These are phyloP conservation scores for Barbarea vulgaris DNA, from an alignment of 345 rosid species.

Conservation along the genomic window DNA sequence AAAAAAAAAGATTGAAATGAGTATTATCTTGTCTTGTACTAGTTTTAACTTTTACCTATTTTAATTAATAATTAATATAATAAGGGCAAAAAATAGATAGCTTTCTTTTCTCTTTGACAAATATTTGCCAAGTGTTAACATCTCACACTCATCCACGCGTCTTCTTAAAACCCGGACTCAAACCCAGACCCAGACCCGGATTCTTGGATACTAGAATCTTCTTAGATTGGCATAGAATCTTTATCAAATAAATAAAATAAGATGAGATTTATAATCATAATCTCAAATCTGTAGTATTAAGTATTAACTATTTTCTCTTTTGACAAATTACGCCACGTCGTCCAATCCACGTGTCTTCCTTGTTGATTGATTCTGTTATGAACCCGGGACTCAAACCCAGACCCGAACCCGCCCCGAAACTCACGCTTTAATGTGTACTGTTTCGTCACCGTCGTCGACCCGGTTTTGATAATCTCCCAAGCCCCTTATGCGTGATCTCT, in stretches of 20 bases:
- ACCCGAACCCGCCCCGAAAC: background rate
- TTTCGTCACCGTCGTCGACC: constrained; percentile 17
- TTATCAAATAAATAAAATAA: too few species aligned
- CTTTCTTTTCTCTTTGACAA: background rate
- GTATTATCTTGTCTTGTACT: background rate
- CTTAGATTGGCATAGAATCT: too few species aligned
- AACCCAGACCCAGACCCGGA: background rate
- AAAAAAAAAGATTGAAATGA: background rate
- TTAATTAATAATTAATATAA: background rate
- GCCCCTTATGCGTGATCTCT: constrained; percentile 31
- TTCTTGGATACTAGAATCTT: too few species aligned
- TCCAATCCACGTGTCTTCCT: background rate
- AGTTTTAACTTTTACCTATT: background rate
- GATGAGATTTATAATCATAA: too few species aligned
- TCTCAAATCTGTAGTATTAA: too few species aligned
- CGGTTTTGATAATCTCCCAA: background rate
- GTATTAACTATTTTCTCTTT: too few species aligned
- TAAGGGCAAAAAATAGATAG: background rate
- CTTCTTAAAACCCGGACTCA: background rate
- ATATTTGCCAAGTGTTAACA: background rate
- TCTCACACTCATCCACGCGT: constrained; percentile 2
- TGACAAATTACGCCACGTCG: background rate
- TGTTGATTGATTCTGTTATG: background rate
- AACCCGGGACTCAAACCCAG: background rate
- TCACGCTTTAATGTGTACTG: background rate